Evolutionary conservation across 2,329 filamentous ascomycete species (phyloP), one percentile per base, ranked within the genome.

Genomic region (Xylaria sp.): DNA sequence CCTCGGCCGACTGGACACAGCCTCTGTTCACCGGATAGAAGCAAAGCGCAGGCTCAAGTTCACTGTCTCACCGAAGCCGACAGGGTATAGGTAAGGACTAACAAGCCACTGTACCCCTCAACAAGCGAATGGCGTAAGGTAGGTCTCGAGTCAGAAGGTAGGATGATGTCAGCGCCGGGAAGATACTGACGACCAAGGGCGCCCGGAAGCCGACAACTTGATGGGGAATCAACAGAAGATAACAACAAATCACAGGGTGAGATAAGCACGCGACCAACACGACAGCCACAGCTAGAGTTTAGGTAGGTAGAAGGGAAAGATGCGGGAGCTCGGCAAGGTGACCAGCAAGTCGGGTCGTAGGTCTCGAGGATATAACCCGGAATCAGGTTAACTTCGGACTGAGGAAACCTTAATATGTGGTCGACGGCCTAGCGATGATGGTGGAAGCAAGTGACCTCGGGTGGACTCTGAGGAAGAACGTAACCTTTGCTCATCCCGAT

Each of bases 161-260:
- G 47, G 51, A 60, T 60, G 57, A 60, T 56, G 58, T 60, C 58
- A 60, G 58, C 57, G 19, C 20, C 54, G 44, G 55, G 50, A 54
- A 54, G 55, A 53, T 51, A 46, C 57, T 52, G 52, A 24, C 11
- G 20, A 13, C 5, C 29, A 19, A 44, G 52, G 22, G 26, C 29
- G 42, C 52, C 41, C 37, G 19, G 55, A 54, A 39, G 19, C 39
- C 38, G 39, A 41, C 26, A 37, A 40, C 37, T 54, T 45, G 48
- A 44, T 40, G 29, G 34, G 39, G 24, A 51, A 49, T 52, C 51
- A 49, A 52, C 39, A 50, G 49, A 53, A 47, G 20, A 26, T 37
- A 38, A 41, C 19, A 26, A n/a, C 21, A 24, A 49, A 18, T 48
- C 29, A 37, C 22, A 50, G 44, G 34, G 42, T 47, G 13, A 50